A percentile compares a stretch with the other conserved stretches of the same genome.
Conservation (phyloP, 805 yeast genomes). For the Starmerella floris region DNA sequence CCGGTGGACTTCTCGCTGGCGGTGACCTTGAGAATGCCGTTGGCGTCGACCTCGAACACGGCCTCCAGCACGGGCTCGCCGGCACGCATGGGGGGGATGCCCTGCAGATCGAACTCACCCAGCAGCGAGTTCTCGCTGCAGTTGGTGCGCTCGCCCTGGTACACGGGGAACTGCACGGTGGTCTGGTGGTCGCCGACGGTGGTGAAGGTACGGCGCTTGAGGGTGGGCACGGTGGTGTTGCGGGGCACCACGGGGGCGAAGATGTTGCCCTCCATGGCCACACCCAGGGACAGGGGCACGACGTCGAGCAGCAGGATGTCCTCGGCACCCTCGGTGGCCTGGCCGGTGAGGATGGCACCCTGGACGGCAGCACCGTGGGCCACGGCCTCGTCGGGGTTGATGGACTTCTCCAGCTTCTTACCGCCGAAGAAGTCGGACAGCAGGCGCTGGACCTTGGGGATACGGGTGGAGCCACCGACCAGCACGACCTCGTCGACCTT, state of each 20-base stretch:
- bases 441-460: conserved; percentile 93
- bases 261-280: conserved; percentile 98
- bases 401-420: conserved; percentile 89
- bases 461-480: conserved; percentile 98
- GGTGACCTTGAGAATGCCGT: conserved; percentile 98
- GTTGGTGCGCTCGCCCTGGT: conserved; percentile 99
- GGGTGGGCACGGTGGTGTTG: conserved; percentile 98
- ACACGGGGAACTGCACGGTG: conserved; percentile 96
- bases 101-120: conserved; percentile 97
- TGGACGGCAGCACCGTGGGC: conserved; percentile 99
- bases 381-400: conserved; percentile 98
- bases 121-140: conserved; percentile 92
- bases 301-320: conserved; percentile 93
- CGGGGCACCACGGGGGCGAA: conserved; percentile 98
- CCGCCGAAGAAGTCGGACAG: conserved; percentile 92
- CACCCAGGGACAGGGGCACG: conserved; percentile 97
- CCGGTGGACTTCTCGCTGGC: conserved; percentile 98
- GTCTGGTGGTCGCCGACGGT: conserved; percentile 98
- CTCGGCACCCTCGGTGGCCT: conserved; percentile 79
- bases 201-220: conserved; percentile 97
- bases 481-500: conserved; percentile 87
- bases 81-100: conserved; percentile 96
- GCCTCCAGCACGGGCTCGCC: conserved; percentile 99
- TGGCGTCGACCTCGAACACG: conserved; percentile 97
- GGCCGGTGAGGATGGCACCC: conserved; percentile 97